Evolutionary conservation across 805 yeast species (phyloP).

Genomic region (Myxozyma lipomycoides): DNA sequence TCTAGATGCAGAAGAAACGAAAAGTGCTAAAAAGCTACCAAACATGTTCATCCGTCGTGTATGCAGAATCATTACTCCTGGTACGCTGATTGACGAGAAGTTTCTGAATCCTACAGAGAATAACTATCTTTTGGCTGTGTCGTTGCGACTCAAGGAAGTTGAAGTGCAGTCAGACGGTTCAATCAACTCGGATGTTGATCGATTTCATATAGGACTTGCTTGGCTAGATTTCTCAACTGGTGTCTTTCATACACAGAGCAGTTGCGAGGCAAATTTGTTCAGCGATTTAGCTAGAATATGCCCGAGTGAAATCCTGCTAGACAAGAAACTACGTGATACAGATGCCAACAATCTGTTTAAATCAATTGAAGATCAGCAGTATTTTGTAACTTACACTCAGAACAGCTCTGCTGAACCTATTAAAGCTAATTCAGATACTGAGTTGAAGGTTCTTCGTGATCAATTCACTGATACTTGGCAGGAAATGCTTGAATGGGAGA

Average conservation of each 20-base stretch:
- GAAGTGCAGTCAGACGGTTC: constrained; percentile 8
- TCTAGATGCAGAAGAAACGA: constrained; percentile 26
- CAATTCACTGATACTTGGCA: constrained; percentile 12
- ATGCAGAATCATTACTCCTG: constrained; percentile 81
- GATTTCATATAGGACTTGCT: constrained; percentile 55
- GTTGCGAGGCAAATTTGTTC: constrained; percentile 55
- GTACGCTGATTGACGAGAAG: constrained; percentile 84
- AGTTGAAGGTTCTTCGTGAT: background rate
- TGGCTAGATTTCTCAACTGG: constrained; percentile 93
- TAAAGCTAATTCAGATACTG: background rate
- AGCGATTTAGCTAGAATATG: constrained; percentile 71
- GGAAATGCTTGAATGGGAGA: constrained; percentile 24
- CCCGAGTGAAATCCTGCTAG: constrained; percentile 73
- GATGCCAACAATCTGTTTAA: constrained; percentile 7
- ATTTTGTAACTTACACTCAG: constrained; percentile 43
- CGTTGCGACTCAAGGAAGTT: constrained; percentile 25
- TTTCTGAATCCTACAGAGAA: constrained; percentile 68
- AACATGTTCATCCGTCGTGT: constrained; percentile 59
- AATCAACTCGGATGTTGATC: constrained; percentile 33
- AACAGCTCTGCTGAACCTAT: background rate
- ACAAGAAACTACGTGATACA: constrained; percentile 3
- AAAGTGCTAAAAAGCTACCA: constrained; percentile 1
- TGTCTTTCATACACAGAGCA: constrained; percentile 63
- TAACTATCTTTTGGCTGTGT: constrained; percentile 63
- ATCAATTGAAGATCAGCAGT: constrained; percentile 21